These are phyloP conservation scores for Tetrahymena borealis DNA, from an alignment of 73 alveolate species.

Conservation along the genomic window DNA sequence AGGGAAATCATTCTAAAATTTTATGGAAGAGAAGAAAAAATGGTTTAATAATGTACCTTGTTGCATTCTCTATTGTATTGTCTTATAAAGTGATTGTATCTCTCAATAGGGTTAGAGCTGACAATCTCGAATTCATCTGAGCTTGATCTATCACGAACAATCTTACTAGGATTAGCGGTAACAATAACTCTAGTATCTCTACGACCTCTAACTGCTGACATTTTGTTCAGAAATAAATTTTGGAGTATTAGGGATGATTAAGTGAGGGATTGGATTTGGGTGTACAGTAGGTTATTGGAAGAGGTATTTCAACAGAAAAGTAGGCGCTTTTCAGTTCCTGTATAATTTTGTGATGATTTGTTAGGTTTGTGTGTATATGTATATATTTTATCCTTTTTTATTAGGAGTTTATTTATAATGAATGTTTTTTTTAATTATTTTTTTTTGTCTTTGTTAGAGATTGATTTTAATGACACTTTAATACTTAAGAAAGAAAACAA, in stretches of 20 bases:
- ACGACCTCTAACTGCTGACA: not conserved
- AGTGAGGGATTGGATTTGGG: not conserved
- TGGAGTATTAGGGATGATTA: not conserved
- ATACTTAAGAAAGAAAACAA: no score
- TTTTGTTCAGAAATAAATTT: not conserved
- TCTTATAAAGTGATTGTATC: not conserved
- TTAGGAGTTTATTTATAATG: no score
- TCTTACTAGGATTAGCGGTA: not conserved
- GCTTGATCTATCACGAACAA: not conserved
- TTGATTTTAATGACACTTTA: no score
- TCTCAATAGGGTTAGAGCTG: not conserved
- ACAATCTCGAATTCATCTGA: not conserved
- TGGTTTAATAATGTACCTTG: not conserved
- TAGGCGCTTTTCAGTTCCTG: no score
- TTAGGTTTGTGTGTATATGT: no score
- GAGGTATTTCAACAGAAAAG: no score
- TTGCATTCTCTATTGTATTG: not conserved
- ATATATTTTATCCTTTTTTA: no score
- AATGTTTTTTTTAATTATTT: no score
- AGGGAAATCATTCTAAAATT: no score
- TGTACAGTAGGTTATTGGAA: not conserved
- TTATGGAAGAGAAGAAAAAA: not conserved
- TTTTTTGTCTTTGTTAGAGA: no score
- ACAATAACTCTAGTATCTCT: not conserved
- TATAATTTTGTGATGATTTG: no score